A percentile compares a stretch with the other conserved stretches of the same genome.
phyloP scores from a whole-genome alignment of 192 early-diverging fungal species.

The Coemansia sp. region DNA sequence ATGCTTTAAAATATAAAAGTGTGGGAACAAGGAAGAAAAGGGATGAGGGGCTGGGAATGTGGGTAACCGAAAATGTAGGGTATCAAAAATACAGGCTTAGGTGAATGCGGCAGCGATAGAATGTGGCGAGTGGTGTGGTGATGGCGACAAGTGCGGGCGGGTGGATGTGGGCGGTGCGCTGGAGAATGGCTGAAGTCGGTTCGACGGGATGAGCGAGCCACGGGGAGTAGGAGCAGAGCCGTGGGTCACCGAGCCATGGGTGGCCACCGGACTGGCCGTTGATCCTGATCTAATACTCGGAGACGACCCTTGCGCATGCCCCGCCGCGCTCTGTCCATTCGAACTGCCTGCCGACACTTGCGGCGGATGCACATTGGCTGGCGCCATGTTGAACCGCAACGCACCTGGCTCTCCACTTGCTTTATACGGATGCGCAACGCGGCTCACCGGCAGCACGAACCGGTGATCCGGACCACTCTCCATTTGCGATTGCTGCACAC shows the following conservation, averaged over 20 bases:
- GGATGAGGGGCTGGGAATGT: neutral
- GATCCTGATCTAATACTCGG: constrained; percentile 4
- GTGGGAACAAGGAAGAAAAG: neutral
- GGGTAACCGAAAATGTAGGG: too few relatives aligned
- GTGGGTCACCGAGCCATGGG: neutral
- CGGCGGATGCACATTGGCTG: neutral
- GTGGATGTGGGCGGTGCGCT: neutral
- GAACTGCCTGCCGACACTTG: neutral
- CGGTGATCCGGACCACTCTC: constrained; percentile 10
- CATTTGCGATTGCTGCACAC: neutral
- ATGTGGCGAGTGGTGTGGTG: neutral
- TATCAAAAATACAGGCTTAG: too few relatives aligned
- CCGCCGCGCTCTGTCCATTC: too few relatives aligned
- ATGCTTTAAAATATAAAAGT: neutral
- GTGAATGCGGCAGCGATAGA: neutral
- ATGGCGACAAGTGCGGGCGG: neutral
- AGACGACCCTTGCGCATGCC: neutral
- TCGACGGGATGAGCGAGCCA: neutral
- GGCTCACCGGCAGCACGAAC: constrained; percentile 32
- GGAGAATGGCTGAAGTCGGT: neutral
- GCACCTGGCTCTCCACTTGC: neutral
- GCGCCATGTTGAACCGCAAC: neutral
- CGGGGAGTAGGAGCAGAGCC: neutral
- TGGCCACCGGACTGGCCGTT: constrained; percentile 1
- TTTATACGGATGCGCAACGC: constrained; percentile 22